phyloP scores from a whole-genome alignment of 2,329 filamentous ascomycete species.

The Sporothrix schenckii region DNA sequence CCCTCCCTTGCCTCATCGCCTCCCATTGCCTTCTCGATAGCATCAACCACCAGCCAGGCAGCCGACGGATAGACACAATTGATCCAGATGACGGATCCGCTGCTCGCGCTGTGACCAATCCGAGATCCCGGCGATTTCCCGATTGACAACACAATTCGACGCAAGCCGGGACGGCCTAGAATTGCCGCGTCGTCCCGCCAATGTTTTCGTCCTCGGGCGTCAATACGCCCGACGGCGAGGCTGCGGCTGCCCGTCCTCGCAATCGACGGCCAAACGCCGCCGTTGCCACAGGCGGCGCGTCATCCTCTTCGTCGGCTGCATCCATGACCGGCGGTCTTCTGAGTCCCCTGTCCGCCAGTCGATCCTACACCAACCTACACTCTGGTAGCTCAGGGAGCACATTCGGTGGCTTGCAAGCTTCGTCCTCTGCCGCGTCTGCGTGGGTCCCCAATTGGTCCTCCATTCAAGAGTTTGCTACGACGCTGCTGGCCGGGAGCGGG shows the following conservation, averaged over 20 bases:
- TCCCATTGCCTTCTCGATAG: neutral
- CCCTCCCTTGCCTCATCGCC: conserved; percentile 2
- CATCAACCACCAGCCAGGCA: neutral
- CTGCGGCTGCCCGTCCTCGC: conserved; percentile 52
- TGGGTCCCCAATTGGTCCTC: conserved; percentile 60
- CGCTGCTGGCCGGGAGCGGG: conserved; percentile 42
- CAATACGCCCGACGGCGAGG: conserved; percentile 48
- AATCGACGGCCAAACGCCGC: conserved; percentile 50
- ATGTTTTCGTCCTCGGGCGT: conserved; percentile 52
- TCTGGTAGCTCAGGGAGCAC: neutral
- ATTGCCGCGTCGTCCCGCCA: conserved; percentile 38
- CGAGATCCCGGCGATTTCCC: conserved; percentile 11
- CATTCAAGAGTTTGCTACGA: conserved; percentile 58
- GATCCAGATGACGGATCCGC: conserved; percentile 16
- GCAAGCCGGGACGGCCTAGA: no score
- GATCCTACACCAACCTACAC: conserved; percentile 12
- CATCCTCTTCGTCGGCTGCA: conserved; percentile 39
- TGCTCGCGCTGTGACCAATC: conserved; percentile 12
- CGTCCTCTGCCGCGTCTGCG: conserved; percentile 50
- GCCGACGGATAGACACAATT: conserved; percentile 15
- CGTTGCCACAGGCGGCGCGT: conserved; percentile 36
- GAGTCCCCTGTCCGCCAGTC: conserved; percentile 18
- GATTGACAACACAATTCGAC: neutral
- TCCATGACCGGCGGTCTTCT: conserved; percentile 33
- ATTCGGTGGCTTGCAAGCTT: neutral